Percentiles rank a stretch among this genome's conserved stretches.
Conservation (phyloP, 495 filamentous ascomycete genomes). For the Sporormia fimetaria region DNA sequence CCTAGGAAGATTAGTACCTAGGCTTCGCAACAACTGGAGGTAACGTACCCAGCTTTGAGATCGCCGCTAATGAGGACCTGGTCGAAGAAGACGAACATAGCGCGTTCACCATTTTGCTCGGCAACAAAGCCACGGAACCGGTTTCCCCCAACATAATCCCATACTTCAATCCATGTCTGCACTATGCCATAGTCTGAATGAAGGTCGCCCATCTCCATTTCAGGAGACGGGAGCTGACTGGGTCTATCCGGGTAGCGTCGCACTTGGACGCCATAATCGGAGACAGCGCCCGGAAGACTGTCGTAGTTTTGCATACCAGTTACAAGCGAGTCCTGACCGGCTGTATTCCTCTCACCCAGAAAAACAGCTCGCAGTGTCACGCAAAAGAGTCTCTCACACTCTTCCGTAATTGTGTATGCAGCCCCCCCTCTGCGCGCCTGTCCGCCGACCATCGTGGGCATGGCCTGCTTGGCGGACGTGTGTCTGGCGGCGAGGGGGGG, state of each 20-base stretch:
- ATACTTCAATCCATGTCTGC: slow-evolving; percentile 61
- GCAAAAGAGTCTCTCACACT: slow-evolving; percentile 99
- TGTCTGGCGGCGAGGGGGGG: slow-evolving; percentile 63
- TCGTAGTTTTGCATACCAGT: slow-evolving; percentile 39
- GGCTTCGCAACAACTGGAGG: neutral
- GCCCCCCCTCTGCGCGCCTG: slow-evolving; percentile 67
- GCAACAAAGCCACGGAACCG: slow-evolving; percentile 77
- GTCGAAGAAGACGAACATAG: slow-evolving; percentile 83
- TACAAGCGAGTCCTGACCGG: slow-evolving; percentile 59
- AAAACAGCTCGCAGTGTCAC: slow-evolving; percentile 83
- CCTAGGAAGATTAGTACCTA: slow-evolving; percentile 35
- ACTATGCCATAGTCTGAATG: slow-evolving; percentile 31
- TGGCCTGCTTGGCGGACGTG: slow-evolving; percentile 44
- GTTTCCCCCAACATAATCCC: slow-evolving; percentile 75
- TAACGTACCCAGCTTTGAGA: slow-evolving; percentile 75
- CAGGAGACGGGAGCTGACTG: slow-evolving; percentile 22
- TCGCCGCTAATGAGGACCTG: slow-evolving; percentile 53
- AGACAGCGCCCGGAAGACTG: slow-evolving; percentile 1
- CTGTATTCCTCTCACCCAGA: slow-evolving; percentile 79
- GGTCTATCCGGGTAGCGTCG: slow-evolving; percentile 13
- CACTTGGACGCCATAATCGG: slow-evolving; percentile 13
- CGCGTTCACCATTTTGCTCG: slow-evolving; percentile 50
- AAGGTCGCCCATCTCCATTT: slow-evolving; percentile 14
- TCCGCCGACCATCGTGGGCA: slow-evolving; percentile 20
- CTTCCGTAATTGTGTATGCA: slow-evolving; percentile 88